A percentile compares a stretch with the other conserved stretches of the same genome.
Conservation (phyloP, 441 rosid species). For the Flueggea neowawraea region DNA sequence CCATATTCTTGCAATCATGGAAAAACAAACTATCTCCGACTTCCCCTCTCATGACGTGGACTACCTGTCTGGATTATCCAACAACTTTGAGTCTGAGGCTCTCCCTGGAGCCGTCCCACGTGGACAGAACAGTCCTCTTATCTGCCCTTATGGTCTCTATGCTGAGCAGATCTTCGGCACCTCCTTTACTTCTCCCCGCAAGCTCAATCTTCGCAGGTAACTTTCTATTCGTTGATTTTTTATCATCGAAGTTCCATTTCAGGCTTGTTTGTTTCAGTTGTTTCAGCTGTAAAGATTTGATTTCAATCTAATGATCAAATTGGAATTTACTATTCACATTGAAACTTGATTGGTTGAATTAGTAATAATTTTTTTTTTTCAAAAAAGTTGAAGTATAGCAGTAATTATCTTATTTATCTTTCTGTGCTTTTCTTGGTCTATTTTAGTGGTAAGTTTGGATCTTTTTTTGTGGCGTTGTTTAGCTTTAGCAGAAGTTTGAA, state of each 20-base stretch:
- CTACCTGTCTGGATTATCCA: constrained; percentile 74
- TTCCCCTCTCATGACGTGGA: constrained; percentile 23
- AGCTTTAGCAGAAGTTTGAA: neutral
- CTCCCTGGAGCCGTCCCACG: constrained; percentile 71
- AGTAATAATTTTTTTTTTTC: no score
- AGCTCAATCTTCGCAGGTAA: constrained; percentile 74
- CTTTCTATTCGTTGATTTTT: neutral
- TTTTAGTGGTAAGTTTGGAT: no score
- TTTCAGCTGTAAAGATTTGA: no score
- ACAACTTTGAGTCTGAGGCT: constrained; percentile 75
- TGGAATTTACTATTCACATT: no score
- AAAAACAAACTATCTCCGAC: neutral
- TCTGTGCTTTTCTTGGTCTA: no score
- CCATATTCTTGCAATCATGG: neutral
- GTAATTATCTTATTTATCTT: no score
- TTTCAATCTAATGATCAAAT: no score
- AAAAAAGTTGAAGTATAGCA: no score
- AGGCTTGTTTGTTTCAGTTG: no score
- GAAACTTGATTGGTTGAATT: no score
- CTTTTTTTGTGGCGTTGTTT: neutral
- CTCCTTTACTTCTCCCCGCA: constrained; percentile 91
- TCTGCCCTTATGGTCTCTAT: constrained; percentile 86
- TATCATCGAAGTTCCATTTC: no score
- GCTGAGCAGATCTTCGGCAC: constrained; percentile 98
- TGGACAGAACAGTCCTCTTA: constrained; percentile 84